Evolutionary conservation across 768 basidiomycete species (phyloP), one percentile per base, ranked within the genome.

Genomic region (Leccinum obscurum): DNA sequence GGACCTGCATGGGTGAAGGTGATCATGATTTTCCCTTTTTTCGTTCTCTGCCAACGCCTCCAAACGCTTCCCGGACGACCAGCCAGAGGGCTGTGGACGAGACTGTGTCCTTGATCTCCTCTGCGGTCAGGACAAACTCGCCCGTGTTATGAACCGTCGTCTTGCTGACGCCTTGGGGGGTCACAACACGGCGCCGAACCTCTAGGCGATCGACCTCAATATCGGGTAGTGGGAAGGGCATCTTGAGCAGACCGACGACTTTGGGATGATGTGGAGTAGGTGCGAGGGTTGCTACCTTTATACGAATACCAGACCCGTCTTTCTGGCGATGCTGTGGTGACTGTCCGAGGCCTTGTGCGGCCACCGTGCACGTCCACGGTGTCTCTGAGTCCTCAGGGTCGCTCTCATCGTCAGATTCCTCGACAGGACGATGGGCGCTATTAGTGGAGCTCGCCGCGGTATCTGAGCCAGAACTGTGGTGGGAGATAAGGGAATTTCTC

Each of bases 371-470:
- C 51, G 88, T 86, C 95, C 95, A 98, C 0, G 96, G 94, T 24
- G 93, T 95, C 74, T 98, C 95, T 49, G 92, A 93, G 69, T 98
- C 96, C 70, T 98, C 95, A 0, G 95, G 92, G 64, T 98, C 96
- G 61, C 91, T 93, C 50, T 95, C 93, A 15, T 90, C 87, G 0
- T 81, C 92, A 2, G 83, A 81, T 52, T 87, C 85, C 14, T 73
- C 76, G 26, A 44, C 48, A 9, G 68, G 63, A n/a, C 30, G 62
- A 39, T 70, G 62, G 1, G 59, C 57, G 51, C 64, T 60, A n/a
- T 68, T 69, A 15, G 26, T 53, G 32, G 59, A 26, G 61, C 69
- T 75, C 11, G 63, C 70, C 30, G 70, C 66, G 55, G 70, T 65
- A 58, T 68, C 72, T 35, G 76, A 76, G 60, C 75, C 70, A 48